These are phyloP conservation scores for Suillus plorans DNA, from an alignment of 768 basidiomycete genomes.

Conservation along the genomic window DNA sequence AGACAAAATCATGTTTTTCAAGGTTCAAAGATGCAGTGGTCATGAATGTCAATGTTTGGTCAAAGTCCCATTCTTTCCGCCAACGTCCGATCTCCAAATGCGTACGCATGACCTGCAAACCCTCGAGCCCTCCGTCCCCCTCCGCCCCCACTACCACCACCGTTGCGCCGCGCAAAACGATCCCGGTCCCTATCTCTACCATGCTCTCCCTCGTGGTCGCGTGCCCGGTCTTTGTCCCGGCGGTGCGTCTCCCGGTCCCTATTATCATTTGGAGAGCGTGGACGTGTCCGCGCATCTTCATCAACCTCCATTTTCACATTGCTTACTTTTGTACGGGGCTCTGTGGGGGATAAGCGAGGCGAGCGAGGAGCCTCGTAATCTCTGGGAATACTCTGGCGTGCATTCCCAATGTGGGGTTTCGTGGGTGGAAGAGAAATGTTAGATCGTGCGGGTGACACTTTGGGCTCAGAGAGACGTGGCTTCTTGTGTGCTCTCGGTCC, in stretches of 20 bases:
- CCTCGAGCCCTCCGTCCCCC: slow-evolving; percentile 37
- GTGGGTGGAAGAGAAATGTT: slow-evolving; percentile 28
- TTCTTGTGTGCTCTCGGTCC: slow-evolving; percentile 83
- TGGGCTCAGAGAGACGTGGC: slow-evolving; percentile 63
- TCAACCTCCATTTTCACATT: slow-evolving; percentile 55
- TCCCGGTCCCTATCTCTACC: slow-evolving; percentile 36
- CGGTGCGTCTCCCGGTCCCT: slow-evolving; percentile 40
- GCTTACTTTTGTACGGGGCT: slow-evolving; percentile 24
- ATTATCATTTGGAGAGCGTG: slow-evolving; percentile 41
- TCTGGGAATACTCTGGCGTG: slow-evolving; percentile 10
- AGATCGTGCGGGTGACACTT: slow-evolving; percentile 34
- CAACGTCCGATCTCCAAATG: slow-evolving; percentile 71
- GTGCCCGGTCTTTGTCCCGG: slow-evolving; percentile 36
- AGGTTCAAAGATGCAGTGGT: slow-evolving; percentile 22
- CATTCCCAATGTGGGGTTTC: slow-evolving; percentile 20
- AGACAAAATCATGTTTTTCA: slow-evolving; percentile 12
- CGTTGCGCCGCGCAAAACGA: slow-evolving; percentile 42
- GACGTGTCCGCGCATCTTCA: slow-evolving; percentile 46
- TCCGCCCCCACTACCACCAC: slow-evolving; percentile 37
- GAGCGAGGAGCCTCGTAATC: slow-evolving; percentile 28
- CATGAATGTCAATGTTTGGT: slow-evolving; percentile 12
- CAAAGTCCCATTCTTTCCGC: slow-evolving; percentile 81
- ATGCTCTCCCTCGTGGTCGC: slow-evolving; percentile 32
- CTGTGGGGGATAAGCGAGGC: slow-evolving; percentile 27
- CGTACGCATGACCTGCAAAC: slow-evolving; percentile 35